Percentiles rank a stretch among this genome's conserved stretches.
Conservation (phyloP, 2,329 filamentous ascomycete species). For the Neonectria hederae region DNA sequence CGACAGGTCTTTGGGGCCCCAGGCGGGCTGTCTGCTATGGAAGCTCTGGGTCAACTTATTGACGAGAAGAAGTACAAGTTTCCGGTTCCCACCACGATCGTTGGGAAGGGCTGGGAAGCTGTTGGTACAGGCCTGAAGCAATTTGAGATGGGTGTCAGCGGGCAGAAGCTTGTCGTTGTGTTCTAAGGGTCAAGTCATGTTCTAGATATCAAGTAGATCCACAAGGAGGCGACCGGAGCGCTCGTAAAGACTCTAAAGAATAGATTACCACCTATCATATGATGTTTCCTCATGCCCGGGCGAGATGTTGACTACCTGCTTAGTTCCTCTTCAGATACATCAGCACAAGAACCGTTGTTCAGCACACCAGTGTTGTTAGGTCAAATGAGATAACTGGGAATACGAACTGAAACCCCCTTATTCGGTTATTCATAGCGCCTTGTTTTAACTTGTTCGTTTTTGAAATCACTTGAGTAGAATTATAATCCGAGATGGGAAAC, state of each 20-base stretch:
- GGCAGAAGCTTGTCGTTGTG: constrained; percentile 32
- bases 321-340: too few relatives aligned
- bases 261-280: not conserved
- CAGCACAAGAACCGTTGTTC: not conserved
- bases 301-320: too few relatives aligned
- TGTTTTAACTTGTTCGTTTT: not conserved
- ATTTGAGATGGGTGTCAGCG: constrained; percentile 28
- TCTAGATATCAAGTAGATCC: not conserved
- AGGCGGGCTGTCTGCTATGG: constrained; percentile 28
- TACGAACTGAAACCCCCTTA: not conserved
- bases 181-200: constrained; percentile 4
- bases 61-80: constrained; percentile 25
- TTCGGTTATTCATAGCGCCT: not conserved
- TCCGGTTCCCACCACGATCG: constrained; percentile 24
- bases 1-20: constrained; percentile 28
- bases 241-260: not conserved
- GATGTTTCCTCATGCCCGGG: too few relatives aligned
- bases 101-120: constrained; percentile 29
- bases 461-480: not conserved
- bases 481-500: not conserved
- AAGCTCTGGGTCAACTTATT: constrained; percentile 19
- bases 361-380: not conserved
- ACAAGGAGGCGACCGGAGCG: not conserved
- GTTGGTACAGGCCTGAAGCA: constrained; percentile 20
- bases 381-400: not conserved